These are phyloP conservation scores for Mucor circinelloides DNA, from an alignment of 371 early-diverging fungal genomes.

Conservation along the genomic window DNA sequence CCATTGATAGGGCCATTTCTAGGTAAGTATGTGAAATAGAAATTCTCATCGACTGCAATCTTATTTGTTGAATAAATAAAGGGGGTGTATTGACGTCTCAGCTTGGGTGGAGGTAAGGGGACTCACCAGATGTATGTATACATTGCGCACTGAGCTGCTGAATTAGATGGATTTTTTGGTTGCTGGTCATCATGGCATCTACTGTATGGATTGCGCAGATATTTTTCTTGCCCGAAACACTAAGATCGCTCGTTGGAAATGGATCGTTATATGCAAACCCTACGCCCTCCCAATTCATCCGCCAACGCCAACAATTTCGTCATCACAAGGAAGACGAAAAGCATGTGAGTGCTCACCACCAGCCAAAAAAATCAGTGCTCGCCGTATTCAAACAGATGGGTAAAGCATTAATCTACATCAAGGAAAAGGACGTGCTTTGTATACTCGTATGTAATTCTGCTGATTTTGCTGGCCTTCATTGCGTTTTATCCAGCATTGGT, in stretches of 20 bases:
- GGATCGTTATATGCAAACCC: conserved; percentile 46
- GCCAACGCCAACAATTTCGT: too few species aligned
- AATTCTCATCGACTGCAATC: not conserved
- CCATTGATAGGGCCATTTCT: conserved; percentile 34
- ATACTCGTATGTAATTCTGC: conserved; percentile 33
- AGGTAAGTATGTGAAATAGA: conserved; percentile 36
- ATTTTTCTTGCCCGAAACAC: conserved; percentile 38
- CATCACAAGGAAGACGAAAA: not conserved
- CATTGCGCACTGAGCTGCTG: not conserved
- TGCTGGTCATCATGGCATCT: conserved; percentile 24
- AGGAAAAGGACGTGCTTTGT: conserved; percentile 37
- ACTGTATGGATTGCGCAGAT: conserved; percentile 15
- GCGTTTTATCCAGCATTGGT: conserved; percentile 37
- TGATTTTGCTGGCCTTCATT: conserved; percentile 43
- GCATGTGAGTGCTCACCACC: too few species aligned
- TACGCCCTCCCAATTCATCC: conserved; percentile 30
- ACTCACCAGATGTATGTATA: not conserved
- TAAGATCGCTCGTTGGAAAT: conserved; percentile 55
- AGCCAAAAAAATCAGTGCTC: not conserved
- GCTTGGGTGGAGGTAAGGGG: conserved; percentile 19
- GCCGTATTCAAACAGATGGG: not conserved
- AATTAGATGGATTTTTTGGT: conserved; percentile 41
- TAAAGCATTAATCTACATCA: conserved; percentile 30
- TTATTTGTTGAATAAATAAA: not conserved
- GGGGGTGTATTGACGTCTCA: conserved; percentile 17